Base-by-base conservation (phyloP, 2,329 filamentous ascomycete genomes). In the Trichoderma asperellum region DNA sequence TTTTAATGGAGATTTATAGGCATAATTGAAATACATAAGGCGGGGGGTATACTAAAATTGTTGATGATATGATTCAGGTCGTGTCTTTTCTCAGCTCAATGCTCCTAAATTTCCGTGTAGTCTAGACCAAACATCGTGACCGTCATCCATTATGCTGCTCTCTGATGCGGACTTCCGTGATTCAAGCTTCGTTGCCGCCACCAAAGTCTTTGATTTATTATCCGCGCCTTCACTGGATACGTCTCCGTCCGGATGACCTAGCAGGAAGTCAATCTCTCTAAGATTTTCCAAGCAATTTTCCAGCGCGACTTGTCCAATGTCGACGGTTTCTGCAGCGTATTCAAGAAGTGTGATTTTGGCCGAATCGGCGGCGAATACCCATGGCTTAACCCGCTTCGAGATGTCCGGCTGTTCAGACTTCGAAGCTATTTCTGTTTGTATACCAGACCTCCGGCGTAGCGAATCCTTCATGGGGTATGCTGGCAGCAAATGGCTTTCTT, bases 401-500 rank as follows among this genome's bases (percentile, higher is more conserved):
- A 84, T 76, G 55, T 82, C 80, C 18, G 80, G 76, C 27, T 77
- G 77, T 62, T 82, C 80, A 0, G 79, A 74, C 5, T 79, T 74
- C 32, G 75, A 77, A 7, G 77, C 77, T 32, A 83, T 77, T 6
- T 81, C 81, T n/a, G 83, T 80, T n/a, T 79, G 81, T 62, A 86
- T 81, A 53, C 81, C 81, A n/a, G 78, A 77, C 27, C 80, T 78
- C 18, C 77, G 73, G 52, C 78, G 79, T 7, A 70, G 69, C 2
- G 76, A 75, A 24, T 75, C 76, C 3, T 82, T 80, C 72, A 82
- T 78, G 0, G 86, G 83, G 71, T 88, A 83, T 10, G 81, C 78
- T 1, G 84, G 84, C 14, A 91, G 81, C 18, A 91, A 79, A 71
- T 89, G 87, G 73, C 88, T 91, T 74, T 90, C 88, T 60, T 90